These are phyloP conservation scores for Hemisphaericaspora nanyangensis DNA, from an alignment of 805 yeast genomes.

Conservation along the genomic window DNA sequence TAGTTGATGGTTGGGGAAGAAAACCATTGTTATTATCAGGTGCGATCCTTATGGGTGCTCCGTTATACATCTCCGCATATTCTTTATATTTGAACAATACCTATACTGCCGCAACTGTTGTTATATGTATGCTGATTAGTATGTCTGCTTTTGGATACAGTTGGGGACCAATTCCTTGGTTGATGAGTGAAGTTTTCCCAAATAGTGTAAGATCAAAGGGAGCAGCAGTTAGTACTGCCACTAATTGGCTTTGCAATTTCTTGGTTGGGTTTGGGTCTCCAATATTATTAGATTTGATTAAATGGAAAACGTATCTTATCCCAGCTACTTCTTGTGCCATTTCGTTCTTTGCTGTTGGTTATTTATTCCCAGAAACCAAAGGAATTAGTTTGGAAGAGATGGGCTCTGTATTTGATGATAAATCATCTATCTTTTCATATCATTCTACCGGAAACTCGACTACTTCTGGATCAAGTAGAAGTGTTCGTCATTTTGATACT, in stretches of 20 bases:
- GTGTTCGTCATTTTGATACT: constrained; percentile 8
- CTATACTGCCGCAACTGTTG: constrained; percentile 68
- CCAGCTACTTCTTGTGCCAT: constrained; percentile 76
- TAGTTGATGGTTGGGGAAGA: constrained; percentile 90
- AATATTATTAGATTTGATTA: constrained; percentile 66
- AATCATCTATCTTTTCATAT: constrained; percentile 38
- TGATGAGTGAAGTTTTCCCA: constrained; percentile 84
- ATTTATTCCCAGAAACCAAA: constrained; percentile 83
- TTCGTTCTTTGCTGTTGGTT: constrained; percentile 69
- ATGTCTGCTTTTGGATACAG: constrained; percentile 84
- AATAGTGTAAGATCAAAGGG: constrained; percentile 83
- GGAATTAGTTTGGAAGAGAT: constrained; percentile 87
- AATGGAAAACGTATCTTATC: constrained; percentile 77
- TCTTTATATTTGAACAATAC: constrained; percentile 33
- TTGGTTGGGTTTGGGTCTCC: constrained; percentile 92
- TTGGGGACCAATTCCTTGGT: constrained; percentile 97
- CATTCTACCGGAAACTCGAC: constrained; percentile 27
- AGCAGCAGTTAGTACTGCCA: constrained; percentile 84
- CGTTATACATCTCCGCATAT: constrained; percentile 63
- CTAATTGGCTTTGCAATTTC: constrained; percentile 92
- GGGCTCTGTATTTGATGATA: constrained; percentile 82
- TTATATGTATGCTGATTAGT: constrained; percentile 68
- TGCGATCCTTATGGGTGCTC: constrained; percentile 71
- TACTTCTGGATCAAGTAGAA: constrained; percentile 4
- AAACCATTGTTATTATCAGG: constrained; percentile 80